These are phyloP conservation scores for Opeltia flavorubescens DNA, from an alignment of 495 filamentous ascomycete species.

Conservation along the genomic window DNA sequence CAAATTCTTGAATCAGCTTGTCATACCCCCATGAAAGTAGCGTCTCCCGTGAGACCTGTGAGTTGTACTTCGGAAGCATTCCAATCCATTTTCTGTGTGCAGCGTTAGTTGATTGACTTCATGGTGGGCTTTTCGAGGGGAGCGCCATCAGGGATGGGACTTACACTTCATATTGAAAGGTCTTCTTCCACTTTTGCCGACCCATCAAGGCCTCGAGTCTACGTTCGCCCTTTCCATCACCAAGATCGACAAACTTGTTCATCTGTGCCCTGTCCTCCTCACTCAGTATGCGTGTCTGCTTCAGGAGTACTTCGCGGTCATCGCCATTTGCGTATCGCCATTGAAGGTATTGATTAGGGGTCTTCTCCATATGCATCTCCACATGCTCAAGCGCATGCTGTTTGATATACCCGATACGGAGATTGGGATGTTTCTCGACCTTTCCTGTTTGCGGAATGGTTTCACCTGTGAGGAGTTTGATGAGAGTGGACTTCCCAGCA, in stretches of 20 bases:
- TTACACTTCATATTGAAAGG: conserved; percentile 94
- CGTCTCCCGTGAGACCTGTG: conserved; percentile 84
- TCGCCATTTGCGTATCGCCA: conserved; percentile 97
- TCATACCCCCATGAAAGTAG: conserved; percentile 69
- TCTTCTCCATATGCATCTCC: conserved; percentile 99
- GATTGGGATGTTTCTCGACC: conserved; percentile 96
- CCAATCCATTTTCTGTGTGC: conserved; percentile 62
- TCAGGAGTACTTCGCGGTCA: conserved; percentile 91
- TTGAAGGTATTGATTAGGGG: conserved; percentile 94
- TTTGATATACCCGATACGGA: conserved; percentile 99
- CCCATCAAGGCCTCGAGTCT: conserved; percentile 83
- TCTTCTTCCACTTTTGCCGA: conserved; percentile 98
- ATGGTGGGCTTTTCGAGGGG: conserved; percentile 1
- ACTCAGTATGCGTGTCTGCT: conserved; percentile 88
- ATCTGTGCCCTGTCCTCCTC: conserved; percentile 77
- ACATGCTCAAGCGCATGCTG: conserved; percentile 99
- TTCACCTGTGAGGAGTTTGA: conserved; percentile 96
- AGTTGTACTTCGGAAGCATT: conserved; percentile 84
- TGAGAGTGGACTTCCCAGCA: conserved; percentile 95
- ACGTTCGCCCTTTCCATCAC: conserved; percentile 62
- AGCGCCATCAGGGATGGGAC: conserved; percentile 13
- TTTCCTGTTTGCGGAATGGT: conserved; percentile 71
- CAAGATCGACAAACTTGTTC: conserved; percentile 71
- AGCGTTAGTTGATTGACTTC: not conserved
- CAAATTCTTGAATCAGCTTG: conserved; percentile 94